phyloP scores from a whole-genome alignment of 2,329 filamentous ascomycete genomes.

The Alternaria brassicicola region DNA sequence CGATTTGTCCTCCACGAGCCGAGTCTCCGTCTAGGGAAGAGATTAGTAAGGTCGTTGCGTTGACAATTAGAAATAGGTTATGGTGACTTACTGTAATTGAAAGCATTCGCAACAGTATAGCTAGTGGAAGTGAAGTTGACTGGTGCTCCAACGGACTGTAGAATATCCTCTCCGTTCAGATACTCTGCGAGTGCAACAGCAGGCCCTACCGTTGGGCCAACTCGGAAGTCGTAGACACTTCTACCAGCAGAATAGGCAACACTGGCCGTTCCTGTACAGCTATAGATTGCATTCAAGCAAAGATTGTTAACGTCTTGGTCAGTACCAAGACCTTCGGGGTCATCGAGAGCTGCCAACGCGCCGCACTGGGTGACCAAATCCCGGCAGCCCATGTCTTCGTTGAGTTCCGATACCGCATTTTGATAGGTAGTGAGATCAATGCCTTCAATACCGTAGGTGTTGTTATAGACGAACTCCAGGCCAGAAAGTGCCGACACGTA shows the following conservation, averaged over 20 bases:
- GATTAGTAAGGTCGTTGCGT: slow-evolving; percentile 9
- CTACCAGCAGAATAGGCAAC: slow-evolving; percentile 20
- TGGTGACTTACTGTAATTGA: slow-evolving; percentile 34
- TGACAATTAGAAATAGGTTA: too few relatives aligned
- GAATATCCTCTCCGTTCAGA: slow-evolving; percentile 55
- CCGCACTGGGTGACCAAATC: slow-evolving; percentile 51
- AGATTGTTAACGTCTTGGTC: slow-evolving; percentile 37
- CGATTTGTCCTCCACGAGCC: slow-evolving; percentile 49
- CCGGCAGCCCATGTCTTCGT: slow-evolving; percentile 58
- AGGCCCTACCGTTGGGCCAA: slow-evolving; percentile 43
- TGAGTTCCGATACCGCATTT: slow-evolving; percentile 56
- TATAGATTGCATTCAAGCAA: slow-evolving; percentile 21
- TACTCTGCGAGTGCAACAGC: slow-evolving; percentile 58
- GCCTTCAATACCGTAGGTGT: slow-evolving; percentile 68
- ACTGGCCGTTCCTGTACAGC: slow-evolving; percentile 24
- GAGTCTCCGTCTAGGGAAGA: slow-evolving; percentile 51
- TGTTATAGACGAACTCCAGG: slow-evolving; percentile 64
- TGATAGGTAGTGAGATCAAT: slow-evolving; percentile 60
- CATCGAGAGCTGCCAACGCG: slow-evolving; percentile 29
- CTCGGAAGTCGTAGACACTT: slow-evolving; percentile 57
- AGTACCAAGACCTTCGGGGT: slow-evolving; percentile 46
- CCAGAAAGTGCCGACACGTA: slow-evolving; percentile 65
- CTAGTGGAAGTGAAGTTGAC: slow-evolving; percentile 58
- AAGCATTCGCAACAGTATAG: slow-evolving; percentile 50
- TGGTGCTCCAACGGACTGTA: slow-evolving; percentile 57